Evolutionary conservation across 331 rosid species (phyloP), one percentile per base, ranked within the genome.

Genomic region (Quercus phellos): DNA sequence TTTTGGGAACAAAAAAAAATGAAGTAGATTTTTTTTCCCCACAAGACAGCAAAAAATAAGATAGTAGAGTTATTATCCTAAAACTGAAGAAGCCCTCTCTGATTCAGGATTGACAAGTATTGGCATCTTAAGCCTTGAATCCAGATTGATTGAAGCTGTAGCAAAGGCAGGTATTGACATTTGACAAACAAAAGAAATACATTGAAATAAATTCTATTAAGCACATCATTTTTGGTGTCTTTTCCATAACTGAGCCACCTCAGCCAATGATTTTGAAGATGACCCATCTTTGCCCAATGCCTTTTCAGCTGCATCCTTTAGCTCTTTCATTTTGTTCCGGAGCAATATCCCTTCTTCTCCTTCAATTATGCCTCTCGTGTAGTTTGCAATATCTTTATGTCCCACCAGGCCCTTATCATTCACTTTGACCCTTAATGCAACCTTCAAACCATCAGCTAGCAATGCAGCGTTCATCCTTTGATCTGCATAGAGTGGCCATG

Each of bases 401-500:
- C 3, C 55, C 2, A 51, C 55, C 7, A 76, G 22, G 11, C 79
- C 79, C 7, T n/a, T 29, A 0, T 51, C 32, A 51, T 51, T n/a
- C 6, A 18, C 60, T 6, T 59, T n/a, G 1, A 69, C 71, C 29
- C 72, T 42, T 8, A 75, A 6, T 2, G 78, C 78, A 10, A 60
- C 71, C 24, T 61, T 61, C 5, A 74, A 19, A 9, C 2, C 46
- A 30, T 61, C 72, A 10, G 50, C 53, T 2, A 75, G 7, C 3
- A 43, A 7, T 0, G 16, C 78, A 19, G 59, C 58, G 3, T 58
- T 59, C 70, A 74, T 27, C 22, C 50, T 60, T 26, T 75, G 78
- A 30, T 43, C 78, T 0, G 60, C 72, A 43, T 14, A 75, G 18
- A 61, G n/a, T 27, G 72, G 78, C 78, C 71, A 74, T 12, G 27